These are phyloP conservation scores for Lodderomyces oxycetoniae DNA, from an alignment of 1,139 yeast genomes.

Conservation along the genomic window DNA sequence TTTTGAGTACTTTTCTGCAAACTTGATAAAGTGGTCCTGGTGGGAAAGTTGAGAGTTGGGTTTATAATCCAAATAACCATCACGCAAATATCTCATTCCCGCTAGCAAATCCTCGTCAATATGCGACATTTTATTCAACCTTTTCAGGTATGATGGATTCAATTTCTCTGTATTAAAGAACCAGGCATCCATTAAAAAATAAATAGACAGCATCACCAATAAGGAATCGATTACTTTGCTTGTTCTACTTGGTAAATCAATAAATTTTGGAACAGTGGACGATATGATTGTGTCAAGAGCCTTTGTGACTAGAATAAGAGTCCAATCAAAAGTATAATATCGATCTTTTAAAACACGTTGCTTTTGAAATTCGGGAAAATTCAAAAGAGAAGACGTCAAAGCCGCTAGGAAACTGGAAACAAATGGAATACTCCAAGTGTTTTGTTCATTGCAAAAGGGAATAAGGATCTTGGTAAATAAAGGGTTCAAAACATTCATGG, in stretches of 20 bases:
- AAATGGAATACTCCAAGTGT: constrained; percentile 7
- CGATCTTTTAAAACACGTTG: constrained; percentile 14
- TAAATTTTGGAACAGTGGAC: constrained; percentile 11
- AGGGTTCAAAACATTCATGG: constrained; percentile 16
- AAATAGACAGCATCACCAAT: constrained; percentile 19
- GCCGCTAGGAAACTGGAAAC: constrained; percentile 13
- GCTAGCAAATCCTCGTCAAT: constrained; percentile 32
- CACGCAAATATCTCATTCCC: constrained; percentile 24
- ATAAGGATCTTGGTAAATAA: constrained; percentile 11
- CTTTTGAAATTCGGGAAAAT: constrained; percentile 21
- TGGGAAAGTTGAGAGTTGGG: background rate
- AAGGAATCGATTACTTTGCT: constrained; percentile 14
- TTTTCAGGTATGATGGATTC: constrained; percentile 31
- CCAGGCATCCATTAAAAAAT: constrained; percentile 38
- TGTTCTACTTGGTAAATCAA: background rate
- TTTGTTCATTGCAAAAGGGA: constrained; percentile 4
- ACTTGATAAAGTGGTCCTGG: constrained; percentile 19
- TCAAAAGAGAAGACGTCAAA: constrained; percentile 18
- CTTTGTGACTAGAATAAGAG: constrained; percentile 20
- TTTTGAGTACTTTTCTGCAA: constrained; percentile 22
- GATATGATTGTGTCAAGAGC: constrained; percentile 21
- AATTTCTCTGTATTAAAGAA: constrained; percentile 31
- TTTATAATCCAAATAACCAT: constrained; percentile 8
- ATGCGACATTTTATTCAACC: constrained; percentile 40
- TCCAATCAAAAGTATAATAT: constrained; percentile 22